Percentiles rank a stretch among this genome's conserved stretches.
phyloP scores from a whole-genome alignment of 805 yeast species.

The Saturnispora ahearnii region DNA sequence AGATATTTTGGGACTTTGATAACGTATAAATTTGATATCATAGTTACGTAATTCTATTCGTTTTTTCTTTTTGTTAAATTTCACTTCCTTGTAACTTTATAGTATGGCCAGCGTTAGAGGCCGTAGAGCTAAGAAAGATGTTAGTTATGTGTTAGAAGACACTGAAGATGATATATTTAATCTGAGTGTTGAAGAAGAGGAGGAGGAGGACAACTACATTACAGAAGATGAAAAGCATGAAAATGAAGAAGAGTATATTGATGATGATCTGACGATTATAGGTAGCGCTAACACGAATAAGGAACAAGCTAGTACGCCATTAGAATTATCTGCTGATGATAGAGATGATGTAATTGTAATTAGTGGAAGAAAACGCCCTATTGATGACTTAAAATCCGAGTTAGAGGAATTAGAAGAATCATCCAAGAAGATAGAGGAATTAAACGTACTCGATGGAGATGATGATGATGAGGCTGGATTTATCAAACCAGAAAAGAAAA shows the following conservation, averaged over 20 bases:
- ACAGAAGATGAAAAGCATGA: constrained; percentile 26
- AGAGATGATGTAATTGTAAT: constrained; percentile 3
- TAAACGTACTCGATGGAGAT: constrained; percentile 33
- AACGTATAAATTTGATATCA: constrained; percentile 23
- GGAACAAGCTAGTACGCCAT: constrained; percentile 35
- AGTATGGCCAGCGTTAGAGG: not conserved
- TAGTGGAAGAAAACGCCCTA: constrained; percentile 5
- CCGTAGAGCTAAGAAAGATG: not conserved
- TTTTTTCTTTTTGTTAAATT: constrained; percentile 5
- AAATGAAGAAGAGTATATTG: constrained; percentile 27
- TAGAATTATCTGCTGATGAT: constrained; percentile 20
- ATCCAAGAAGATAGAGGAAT: constrained; percentile 22
- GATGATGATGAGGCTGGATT: constrained; percentile 34
- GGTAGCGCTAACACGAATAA: constrained; percentile 8
- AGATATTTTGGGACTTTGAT: constrained; percentile 24
- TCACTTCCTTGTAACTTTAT: not conserved
- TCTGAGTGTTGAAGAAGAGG: constrained; percentile 6
- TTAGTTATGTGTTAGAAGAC: not conserved
- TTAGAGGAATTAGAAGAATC: constrained; percentile 12
- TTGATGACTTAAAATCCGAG: constrained; percentile 1
- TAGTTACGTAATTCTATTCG: constrained; percentile 3
- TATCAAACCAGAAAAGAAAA: constrained; percentile 8
- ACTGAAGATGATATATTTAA: constrained; percentile 2
- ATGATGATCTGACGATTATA: constrained; percentile 31
- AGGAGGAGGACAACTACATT: constrained; percentile 24